These are phyloP conservation scores for Globisporangium splendens DNA, from an alignment of 352 stramenopile genomes.

Conservation along the genomic window DNA sequence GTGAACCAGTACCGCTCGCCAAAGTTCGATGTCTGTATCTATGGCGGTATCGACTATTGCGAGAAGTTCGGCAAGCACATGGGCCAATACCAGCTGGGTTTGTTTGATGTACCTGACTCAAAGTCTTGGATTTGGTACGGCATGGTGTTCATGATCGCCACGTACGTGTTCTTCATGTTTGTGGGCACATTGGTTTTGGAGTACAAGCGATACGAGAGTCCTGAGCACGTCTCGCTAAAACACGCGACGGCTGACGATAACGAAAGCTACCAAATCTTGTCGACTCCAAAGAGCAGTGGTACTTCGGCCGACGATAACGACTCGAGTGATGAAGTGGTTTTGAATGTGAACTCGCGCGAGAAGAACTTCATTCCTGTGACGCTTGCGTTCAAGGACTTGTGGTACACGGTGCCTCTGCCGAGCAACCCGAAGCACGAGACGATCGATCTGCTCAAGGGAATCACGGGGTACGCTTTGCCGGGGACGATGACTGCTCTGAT, in stretches of 20 bases:
- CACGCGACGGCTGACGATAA: not conserved
- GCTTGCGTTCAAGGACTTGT: constrained; percentile 20
- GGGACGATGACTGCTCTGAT: constrained; percentile 43
- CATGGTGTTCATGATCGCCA: constrained; percentile 31
- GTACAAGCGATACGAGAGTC: not conserved
- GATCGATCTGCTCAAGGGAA: constrained; percentile 29
- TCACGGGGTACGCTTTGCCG: constrained; percentile 27
- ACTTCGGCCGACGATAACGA: too few relatives aligned
- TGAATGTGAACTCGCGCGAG: not conserved
- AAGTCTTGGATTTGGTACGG: constrained; percentile 30
- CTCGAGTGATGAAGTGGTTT: too few relatives aligned
- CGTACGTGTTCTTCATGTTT: constrained; percentile 16
- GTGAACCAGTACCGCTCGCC: constrained; percentile 16
- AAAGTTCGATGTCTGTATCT: constrained; percentile 12
- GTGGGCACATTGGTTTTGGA: not conserved
- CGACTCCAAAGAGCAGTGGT: too few relatives aligned
- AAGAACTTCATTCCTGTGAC: constrained; percentile 18
- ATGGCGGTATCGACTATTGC: constrained; percentile 14
- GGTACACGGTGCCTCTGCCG: constrained; percentile 17
- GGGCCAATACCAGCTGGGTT: constrained; percentile 35
- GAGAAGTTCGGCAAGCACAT: constrained; percentile 17
- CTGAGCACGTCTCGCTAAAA: not conserved
- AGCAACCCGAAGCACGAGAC: constrained; percentile 6
- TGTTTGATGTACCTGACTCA: constrained; percentile 25
- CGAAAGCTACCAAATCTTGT: not conserved